Conservation (phyloP, 139 green algal genomes). For the Bryopsis sp. region DNA sequence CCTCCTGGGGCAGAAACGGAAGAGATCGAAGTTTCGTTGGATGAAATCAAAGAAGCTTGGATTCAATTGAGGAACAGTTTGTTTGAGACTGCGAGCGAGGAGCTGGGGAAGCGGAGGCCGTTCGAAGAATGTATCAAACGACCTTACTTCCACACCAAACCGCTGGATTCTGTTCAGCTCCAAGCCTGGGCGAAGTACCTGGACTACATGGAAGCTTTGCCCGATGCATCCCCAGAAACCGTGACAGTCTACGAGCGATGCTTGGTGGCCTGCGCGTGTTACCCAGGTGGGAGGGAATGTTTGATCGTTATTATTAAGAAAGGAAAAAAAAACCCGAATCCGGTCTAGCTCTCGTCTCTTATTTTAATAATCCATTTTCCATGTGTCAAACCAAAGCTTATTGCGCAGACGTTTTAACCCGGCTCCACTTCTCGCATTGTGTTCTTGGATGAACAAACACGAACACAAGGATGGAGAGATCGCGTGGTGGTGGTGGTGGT, state of each 20-base stretch:
- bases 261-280: slow-evolving; percentile 69
- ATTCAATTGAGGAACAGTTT: slow-evolving; percentile 26
- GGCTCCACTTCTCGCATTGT: too few species aligned
- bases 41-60: slow-evolving; percentile 24
- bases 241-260: slow-evolving; percentile 73
- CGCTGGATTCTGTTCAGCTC: slow-evolving; percentile 52
- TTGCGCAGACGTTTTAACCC: too few species aligned
- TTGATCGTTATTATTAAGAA: too few species aligned
- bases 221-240: slow-evolving; percentile 26
- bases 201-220: slow-evolving; percentile 45
- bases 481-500: too few species aligned
- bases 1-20: slow-evolving; percentile 7
- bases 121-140: slow-evolving; percentile 65
- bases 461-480: too few species aligned
- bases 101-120: slow-evolving; percentile 31
- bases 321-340: too few species aligned
- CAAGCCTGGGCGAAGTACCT: slow-evolving; percentile 70
- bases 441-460: too few species aligned
- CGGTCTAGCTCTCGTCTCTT: too few species aligned
- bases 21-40: slow-evolving; percentile 3
- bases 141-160: slow-evolving; percentile 81
- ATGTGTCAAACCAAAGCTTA: too few species aligned
- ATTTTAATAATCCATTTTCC: too few species aligned
- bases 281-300: too few species aligned
- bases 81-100: slow-evolving; percentile 36